phyloP scores from a whole-genome alignment of 192 early-diverging fungal genomes.

The Umbelopsis sp. region DNA sequence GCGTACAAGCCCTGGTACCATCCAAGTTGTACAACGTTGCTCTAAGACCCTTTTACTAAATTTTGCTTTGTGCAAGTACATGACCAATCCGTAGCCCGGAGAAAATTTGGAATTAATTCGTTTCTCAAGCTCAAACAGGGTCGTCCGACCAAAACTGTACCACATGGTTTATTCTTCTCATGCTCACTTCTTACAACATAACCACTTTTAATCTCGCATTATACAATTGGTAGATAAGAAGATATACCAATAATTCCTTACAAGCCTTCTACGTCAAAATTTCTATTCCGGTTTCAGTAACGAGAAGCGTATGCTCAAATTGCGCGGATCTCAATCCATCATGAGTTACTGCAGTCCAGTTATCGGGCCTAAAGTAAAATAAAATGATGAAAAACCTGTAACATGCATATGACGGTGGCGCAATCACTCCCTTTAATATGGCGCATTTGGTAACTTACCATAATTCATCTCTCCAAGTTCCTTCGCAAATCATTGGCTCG shows the following conservation, averaged over 20 bases:
- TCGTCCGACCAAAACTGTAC: no score
- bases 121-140: no score
- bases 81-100: neutral
- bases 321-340: conserved; percentile 97
- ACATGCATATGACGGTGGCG: neutral
- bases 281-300: conserved; percentile 91
- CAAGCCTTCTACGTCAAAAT: conserved; percentile 57
- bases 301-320: conserved; percentile 95
- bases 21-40: conserved; percentile 3
- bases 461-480: conserved; percentile 67
- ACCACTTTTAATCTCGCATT: neutral
- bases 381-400: conserved; percentile 19
- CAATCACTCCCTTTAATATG: neutral
- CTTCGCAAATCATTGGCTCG: conserved; percentile 99
- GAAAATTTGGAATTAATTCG: neutral
- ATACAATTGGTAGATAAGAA: neutral
- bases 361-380: conserved; percentile 55
- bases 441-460: conserved; percentile 40
- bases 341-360: conserved; percentile 87
- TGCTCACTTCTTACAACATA: neutral
- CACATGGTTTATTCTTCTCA: neutral
- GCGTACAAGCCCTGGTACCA: no score
- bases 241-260: neutral
- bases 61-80: neutral
- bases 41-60: conserved; percentile 3